Conservation (phyloP, 1,284 basidiomycete species). For the Phenoliferia sp. region DNA sequence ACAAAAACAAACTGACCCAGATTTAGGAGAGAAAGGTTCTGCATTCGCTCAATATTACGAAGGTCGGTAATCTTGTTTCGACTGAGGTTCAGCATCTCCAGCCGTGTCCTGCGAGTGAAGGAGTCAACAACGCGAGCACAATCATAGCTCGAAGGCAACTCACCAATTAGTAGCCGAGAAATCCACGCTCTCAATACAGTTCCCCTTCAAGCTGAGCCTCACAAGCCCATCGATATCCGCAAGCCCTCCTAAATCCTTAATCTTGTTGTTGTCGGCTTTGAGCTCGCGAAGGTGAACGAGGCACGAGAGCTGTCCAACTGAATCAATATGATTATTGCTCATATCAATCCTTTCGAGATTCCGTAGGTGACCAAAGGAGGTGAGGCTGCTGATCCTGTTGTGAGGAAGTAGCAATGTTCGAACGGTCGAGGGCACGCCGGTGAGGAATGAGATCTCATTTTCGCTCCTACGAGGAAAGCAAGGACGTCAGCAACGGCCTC, state of each 20-base stretch:
- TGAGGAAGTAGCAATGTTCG: slow-evolving; percentile 73
- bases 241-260: slow-evolving; percentile 72
- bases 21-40: slow-evolving; percentile 65
- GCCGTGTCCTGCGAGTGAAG: slow-evolving; percentile 55
- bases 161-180: slow-evolving; percentile 64
- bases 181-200: slow-evolving; percentile 64
- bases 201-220: slow-evolving; percentile 76
- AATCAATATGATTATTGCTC: slow-evolving; percentile 83
- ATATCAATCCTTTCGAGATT: slow-evolving; percentile 87
- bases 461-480: slow-evolving; percentile 54
- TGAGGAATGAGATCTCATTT: slow-evolving; percentile 80
- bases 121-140: slow-evolving; percentile 6
- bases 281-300: slow-evolving; percentile 82
- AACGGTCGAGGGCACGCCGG: slow-evolving; percentile 70
- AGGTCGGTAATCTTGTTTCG: slow-evolving; percentile 65
- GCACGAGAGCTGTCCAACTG: slow-evolving; percentile 73
- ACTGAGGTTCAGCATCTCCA: slow-evolving; percentile 79
- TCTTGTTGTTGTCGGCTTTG: slow-evolving; percentile 76
- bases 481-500: background rate
- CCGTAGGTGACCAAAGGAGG: slow-evolving; percentile 79
- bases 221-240: slow-evolving; percentile 70
- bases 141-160: slow-evolving; percentile 40
- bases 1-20: slow-evolving; percentile 56
- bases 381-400: slow-evolving; percentile 79
- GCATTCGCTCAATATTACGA: slow-evolving; percentile 57